Evolutionary conservation across 2,329 filamentous ascomycete species (phyloP).

Genomic region (Aspergillus clavatus): DNA sequence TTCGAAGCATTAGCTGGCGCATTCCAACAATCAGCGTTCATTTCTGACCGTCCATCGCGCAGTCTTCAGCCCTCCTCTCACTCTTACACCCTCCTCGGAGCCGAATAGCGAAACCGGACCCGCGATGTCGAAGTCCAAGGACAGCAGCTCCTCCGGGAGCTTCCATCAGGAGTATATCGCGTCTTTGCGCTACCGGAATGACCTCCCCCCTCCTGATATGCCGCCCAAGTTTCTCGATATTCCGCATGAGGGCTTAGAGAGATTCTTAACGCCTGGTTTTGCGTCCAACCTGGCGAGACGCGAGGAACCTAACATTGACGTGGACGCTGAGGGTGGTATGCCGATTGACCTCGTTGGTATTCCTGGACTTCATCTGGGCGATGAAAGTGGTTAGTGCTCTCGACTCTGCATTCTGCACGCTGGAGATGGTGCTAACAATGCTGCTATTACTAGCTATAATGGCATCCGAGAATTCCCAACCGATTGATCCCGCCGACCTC

Average conservation of each 20-base stretch:
- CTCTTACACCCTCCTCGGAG: neutral
- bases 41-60: slow-evolving; percentile 5
- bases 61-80: slow-evolving; percentile 10
- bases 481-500: slow-evolving; percentile 77
- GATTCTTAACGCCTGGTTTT: slow-evolving; percentile 87
- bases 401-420: neutral
- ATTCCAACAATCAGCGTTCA: neutral
- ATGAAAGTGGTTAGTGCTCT: slow-evolving; percentile 71
- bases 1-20: neutral
- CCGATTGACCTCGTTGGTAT: slow-evolving; percentile 91
- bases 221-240: slow-evolving; percentile 97
- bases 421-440: slow-evolving; percentile 16
- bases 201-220: slow-evolving; percentile 86
- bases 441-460: slow-evolving; percentile 63
- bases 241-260: slow-evolving; percentile 82
- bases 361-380: slow-evolving; percentile 89
- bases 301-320: slow-evolving; percentile 92
- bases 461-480: slow-evolving; percentile 64
- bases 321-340: slow-evolving; percentile 97
- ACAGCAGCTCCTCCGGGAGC: slow-evolving; percentile 35
- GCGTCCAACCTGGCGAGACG: slow-evolving; percentile 83
- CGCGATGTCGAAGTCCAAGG: slow-evolving; percentile 39
- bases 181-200: slow-evolving; percentile 91
- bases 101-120: neutral
- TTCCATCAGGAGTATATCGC: slow-evolving; percentile 96